A percentile compares a stretch with the other conserved stretches of the same genome.
Evolutionary conservation across 257 asterid species (phyloP).

Genomic region (Prunella vulgaris): DNA sequence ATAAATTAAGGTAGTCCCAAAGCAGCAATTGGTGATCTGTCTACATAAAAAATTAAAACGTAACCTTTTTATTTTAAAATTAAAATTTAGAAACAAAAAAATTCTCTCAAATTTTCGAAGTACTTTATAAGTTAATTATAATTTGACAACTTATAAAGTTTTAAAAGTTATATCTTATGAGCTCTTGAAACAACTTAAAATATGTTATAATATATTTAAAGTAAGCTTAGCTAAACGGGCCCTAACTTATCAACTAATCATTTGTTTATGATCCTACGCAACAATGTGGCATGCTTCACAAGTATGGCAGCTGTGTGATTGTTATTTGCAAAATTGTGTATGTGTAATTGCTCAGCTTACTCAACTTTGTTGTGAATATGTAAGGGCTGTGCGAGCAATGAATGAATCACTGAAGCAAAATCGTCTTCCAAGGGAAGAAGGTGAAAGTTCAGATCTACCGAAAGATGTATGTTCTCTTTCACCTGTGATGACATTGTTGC

Average conservation of each 20-base stretch:
- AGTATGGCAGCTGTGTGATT: not conserved
- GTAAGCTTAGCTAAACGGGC: no score
- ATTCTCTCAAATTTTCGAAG: no score
- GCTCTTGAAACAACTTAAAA: no score
- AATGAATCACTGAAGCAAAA: conserved; percentile 92
- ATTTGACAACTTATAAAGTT: no score
- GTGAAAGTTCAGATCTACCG: conserved; percentile 47
- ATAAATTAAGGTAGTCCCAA: no score
- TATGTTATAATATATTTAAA: no score
- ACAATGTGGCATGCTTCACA: not conserved
- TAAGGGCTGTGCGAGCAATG: conserved; percentile 97
- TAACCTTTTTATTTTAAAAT: no score
- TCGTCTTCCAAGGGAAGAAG: conserved; percentile 62
- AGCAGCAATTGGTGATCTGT: no score
- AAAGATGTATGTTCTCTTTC: conserved; percentile 54
- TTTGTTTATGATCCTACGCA: not conserved
- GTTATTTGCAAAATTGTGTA: not conserved
- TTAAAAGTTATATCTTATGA: no score
- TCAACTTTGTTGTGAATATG: conserved; percentile 17
- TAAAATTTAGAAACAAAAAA: no score
- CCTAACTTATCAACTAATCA: not conserved
- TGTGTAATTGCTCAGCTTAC: conserved; percentile 9
- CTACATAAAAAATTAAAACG: no score
- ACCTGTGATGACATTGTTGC: conserved; percentile 22
- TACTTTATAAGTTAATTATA: no score